Evolutionary conservation across 176 grass and related monocot species (phyloP), one percentile per base, ranked within the genome.

Genomic region (Pharus latifolius): DNA sequence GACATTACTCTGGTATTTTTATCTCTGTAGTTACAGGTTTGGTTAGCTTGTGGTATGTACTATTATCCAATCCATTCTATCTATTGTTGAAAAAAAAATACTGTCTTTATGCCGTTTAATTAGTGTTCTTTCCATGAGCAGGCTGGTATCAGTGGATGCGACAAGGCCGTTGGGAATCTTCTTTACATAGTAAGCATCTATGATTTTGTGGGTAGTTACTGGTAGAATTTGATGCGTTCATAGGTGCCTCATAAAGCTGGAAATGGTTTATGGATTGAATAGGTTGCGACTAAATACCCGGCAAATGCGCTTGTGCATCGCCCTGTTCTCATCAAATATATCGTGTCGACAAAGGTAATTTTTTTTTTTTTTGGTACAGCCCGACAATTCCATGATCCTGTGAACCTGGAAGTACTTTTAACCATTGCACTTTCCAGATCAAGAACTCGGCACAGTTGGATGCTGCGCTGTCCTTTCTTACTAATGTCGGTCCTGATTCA

Each of bases 231-330:
- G 3, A 32, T 69, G 44, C n/a, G 23, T 49, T 35, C 3, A 33
- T 13, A 67, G 6, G 19, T 80, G 33, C 38, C n/a, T 71, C 50
- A 9, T 30, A 31, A 44, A 14, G 32, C 35, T n/a, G 34, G 49
- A 28, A 49, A 14, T 60, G 47, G 23, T 55, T 67, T 20, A 23
- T 67, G 1, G 17, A 27, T 53, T 57, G 28, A 46, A 52, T 66
- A 88, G 80, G 75, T 88, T 10, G 85, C 80, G 31, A 88, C 80
- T 9, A 88, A 88, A 24, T 80, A 70, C 57, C 85, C 80, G 45
- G 38, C 80, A 19, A 79, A 83, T 56, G 80, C 85, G 6, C 58
- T 61, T 2, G 29, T 75, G 55, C 85, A 88, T 45, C 80, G 85
- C 49, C 75, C 80, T 33, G 63, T 47, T 73, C 52, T 88, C 63